Evolutionary conservation across 371 early-diverging fungal species (phyloP).

Genomic region (Coemansia sp.): DNA sequence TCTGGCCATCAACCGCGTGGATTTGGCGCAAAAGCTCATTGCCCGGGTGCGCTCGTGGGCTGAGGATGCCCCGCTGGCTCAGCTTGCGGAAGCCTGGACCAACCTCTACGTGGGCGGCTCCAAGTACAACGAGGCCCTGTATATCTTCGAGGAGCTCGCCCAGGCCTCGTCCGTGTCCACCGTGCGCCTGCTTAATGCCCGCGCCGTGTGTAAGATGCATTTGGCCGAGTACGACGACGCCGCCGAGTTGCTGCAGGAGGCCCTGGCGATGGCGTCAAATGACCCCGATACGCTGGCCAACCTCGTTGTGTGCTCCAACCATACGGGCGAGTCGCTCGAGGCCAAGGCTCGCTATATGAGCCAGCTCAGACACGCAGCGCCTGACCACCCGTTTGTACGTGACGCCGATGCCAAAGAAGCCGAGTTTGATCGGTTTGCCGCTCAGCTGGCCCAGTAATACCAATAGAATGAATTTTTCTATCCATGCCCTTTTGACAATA

Average conservation of each 20-base stretch:
- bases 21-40: constrained; percentile 84
- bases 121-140: constrained; percentile 84
- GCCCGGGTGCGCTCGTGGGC: constrained; percentile 76
- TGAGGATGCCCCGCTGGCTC: constrained; percentile 88
- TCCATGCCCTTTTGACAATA: too few species aligned
- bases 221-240: constrained; percentile 86
- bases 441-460: too few species aligned
- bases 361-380: constrained; percentile 79
- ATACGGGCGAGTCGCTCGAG: constrained; percentile 20
- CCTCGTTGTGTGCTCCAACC: constrained; percentile 51
- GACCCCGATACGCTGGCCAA: constrained; percentile 90
- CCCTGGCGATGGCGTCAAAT: constrained; percentile 71
- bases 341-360: constrained; percentile 48
- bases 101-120: constrained; percentile 73
- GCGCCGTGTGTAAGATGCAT: constrained; percentile 84
- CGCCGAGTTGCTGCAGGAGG: constrained; percentile 76
- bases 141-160: constrained; percentile 92
- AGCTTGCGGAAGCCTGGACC: constrained; percentile 92
- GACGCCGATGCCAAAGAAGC: constrained; percentile 77
- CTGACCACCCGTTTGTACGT: constrained; percentile 74
- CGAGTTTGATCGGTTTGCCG: constrained; percentile 65
- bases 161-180: constrained; percentile 74
- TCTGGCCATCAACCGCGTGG: constrained; percentile 77
- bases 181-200: constrained; percentile 74
- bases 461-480: too few species aligned